A percentile compares a stretch with the other conserved stretches of the same genome.
Conservation (phyloP, 202 grass and related monocot genomes). For the Panicum virgatum region DNA sequence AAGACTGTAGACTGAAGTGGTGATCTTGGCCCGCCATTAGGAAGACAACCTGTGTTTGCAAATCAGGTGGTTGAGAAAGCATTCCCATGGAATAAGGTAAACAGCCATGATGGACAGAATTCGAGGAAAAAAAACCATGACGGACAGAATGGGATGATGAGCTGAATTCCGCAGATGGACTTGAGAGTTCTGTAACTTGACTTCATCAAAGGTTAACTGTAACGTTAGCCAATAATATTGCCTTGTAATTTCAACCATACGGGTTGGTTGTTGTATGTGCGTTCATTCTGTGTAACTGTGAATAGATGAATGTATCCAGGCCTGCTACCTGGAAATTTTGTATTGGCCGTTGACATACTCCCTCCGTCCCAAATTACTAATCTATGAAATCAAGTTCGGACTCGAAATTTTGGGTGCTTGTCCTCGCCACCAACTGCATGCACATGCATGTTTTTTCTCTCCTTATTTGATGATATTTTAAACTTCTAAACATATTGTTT, state of each 20-base stretch:
- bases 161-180: neutral
- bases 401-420: too few relatives aligned
- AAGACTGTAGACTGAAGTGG: neutral
- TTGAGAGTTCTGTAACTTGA: neutral
- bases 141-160: neutral
- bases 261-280: neutral
- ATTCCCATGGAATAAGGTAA: neutral
- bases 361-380: too few relatives aligned
- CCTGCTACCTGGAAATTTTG: neutral
- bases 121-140: too few relatives aligned
- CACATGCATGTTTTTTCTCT: too few relatives aligned
- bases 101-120: neutral
- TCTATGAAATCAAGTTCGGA: too few relatives aligned
- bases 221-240: constrained; percentile 15
- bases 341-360: too few relatives aligned
- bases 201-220: constrained; percentile 12
- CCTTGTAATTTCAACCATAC: constrained; percentile 10
- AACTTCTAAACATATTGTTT: too few relatives aligned
- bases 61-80: constrained; percentile 28
- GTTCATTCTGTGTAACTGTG: neutral
- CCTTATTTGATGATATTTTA: too few relatives aligned
- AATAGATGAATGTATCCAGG: constrained; percentile 16
- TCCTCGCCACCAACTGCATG: too few relatives aligned
- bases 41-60: neutral
- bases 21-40: neutral